Conservation (phyloP, 2,329 filamentous ascomycete genomes). For the Fusarium pseudonygamai region DNA sequence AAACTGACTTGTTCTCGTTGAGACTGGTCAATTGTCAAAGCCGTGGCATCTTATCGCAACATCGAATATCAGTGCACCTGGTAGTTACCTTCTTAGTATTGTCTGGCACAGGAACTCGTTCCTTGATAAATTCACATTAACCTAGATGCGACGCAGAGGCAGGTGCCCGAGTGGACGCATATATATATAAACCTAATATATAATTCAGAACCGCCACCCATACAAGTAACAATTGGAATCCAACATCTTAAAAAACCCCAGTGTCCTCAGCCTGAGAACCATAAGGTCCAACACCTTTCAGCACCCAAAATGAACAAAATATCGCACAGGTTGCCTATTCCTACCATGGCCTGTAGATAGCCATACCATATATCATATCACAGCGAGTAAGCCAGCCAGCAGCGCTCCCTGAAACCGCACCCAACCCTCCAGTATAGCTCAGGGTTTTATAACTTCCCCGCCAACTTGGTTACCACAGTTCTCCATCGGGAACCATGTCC, state of each 20-base stretch:
- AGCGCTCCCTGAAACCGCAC: conserved; percentile 2
- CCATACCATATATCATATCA: not conserved
- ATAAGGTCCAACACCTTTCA: not conserved
- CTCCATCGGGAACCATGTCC: conserved; percentile 26
- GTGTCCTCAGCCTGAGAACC: not conserved
- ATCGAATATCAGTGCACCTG: not conserved
- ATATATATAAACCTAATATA: not conserved
- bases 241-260: not conserved
- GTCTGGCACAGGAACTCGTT: not conserved
- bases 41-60: too few species aligned
- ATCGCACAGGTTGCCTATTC: not conserved
- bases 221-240: not conserved
- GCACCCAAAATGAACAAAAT: not conserved
- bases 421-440: not conserved
- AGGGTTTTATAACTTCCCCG: not conserved
- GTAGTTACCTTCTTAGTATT: not conserved
- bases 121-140: not conserved
- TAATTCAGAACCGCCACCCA: not conserved
- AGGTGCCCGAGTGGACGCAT: not conserved
- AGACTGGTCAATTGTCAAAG: not conserved
- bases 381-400: conserved; percentile 24
- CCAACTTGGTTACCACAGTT: conserved; percentile 16
- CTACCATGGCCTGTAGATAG: not conserved
- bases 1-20: too few species aligned
- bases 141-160: not conserved